Base-by-base conservation (phyloP, 352 stramenopile genomes). In the Pythium aquatile region DNA sequence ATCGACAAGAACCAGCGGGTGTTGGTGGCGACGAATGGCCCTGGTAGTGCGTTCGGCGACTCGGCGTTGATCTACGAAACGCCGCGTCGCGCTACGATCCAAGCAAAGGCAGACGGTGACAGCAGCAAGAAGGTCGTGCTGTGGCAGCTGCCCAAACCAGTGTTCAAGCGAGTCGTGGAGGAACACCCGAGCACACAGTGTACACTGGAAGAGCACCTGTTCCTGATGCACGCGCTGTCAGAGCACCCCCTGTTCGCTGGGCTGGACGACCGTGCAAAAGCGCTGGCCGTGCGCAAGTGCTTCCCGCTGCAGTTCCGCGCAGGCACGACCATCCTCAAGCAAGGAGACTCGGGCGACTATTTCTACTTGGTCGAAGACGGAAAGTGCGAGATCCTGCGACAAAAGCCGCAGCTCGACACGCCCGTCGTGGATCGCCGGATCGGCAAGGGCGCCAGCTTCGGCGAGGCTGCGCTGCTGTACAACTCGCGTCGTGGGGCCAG, bases 401-500 rank as follows among this genome's bases (percentile, higher is more conserved):
- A 77, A 16, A 94, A 96, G 29, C 81, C 83, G 17, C 78, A 81
- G 32, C 72, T 69, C 28, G 58, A 68, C 1, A 65, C 74, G 7
- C 63, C 80, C 29, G 81, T 91, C 24, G 72, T 96, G 0, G 87
- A 94, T 55, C 79, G 84, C 4, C 66, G 88, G 24, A 85, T 96
- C 30, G 85, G 85, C 2, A 71, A 74, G 30, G 81, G 84, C 14
- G 74, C 82, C 26, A 92, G 74, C 58, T 99, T 99, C 73, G 97
- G 96, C 9, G 97, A 99, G 82, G 90, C 98, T 13, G 96, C 97
- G 17, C 73, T 99, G 54, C 79, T 99, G 65, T 99, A 99, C 78
- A 97, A 98, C 67, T 97, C 89, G 58, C 94, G 96, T 35, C 79
- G 97, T 17, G 91, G 91, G 1, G 96, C 96, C 3, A 98, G 95